Evolutionary conservation across 805 yeast genomes (phyloP).

Genomic region (Komagataella pastoris): DNA sequence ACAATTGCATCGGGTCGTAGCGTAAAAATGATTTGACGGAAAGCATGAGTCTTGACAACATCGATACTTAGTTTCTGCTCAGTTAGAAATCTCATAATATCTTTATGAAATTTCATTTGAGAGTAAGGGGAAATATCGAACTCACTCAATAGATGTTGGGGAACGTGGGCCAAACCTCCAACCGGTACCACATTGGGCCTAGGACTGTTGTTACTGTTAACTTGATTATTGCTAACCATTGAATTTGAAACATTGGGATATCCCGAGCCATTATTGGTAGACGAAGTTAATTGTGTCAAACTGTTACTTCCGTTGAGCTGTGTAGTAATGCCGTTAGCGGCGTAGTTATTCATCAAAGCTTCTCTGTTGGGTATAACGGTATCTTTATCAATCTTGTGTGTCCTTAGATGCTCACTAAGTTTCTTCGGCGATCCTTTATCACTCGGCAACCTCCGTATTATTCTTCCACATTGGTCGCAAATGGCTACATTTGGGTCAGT

Average conservation of each 20-base stretch:
- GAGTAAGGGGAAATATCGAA: constrained; percentile 31
- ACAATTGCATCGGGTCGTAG: constrained; percentile 31
- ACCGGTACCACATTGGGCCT: not conserved
- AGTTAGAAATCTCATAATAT: constrained; percentile 32
- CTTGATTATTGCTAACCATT: not conserved
- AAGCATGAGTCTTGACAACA: constrained; percentile 34
- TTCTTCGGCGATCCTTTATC: constrained; percentile 52
- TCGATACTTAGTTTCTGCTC: constrained; percentile 38
- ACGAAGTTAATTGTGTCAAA: not conserved
- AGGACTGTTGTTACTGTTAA: not conserved
- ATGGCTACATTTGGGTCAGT: constrained; percentile 34
- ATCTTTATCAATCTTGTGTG: constrained; percentile 32
- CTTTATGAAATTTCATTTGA: constrained; percentile 32
- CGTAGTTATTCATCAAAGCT: constrained; percentile 14
- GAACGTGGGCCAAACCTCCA: constrained; percentile 4
- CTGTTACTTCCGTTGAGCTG: not conserved
- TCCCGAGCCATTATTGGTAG: not conserved
- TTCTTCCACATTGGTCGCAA: constrained; percentile 40
- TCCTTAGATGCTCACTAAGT: constrained; percentile 39
- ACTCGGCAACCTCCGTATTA: constrained; percentile 29
- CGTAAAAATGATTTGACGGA: constrained; percentile 37
- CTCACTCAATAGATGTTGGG: constrained; percentile 5
- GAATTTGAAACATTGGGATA: not conserved
- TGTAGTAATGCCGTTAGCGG: not conserved
- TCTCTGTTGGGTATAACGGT: constrained; percentile 25